A percentile compares a stretch with the other conserved stretches of the same genome.
These are phyloP conservation scores for Phlyctochytrium bullatum DNA, from an alignment of 192 early-diverging fungal genomes.

Conservation along the genomic window DNA sequence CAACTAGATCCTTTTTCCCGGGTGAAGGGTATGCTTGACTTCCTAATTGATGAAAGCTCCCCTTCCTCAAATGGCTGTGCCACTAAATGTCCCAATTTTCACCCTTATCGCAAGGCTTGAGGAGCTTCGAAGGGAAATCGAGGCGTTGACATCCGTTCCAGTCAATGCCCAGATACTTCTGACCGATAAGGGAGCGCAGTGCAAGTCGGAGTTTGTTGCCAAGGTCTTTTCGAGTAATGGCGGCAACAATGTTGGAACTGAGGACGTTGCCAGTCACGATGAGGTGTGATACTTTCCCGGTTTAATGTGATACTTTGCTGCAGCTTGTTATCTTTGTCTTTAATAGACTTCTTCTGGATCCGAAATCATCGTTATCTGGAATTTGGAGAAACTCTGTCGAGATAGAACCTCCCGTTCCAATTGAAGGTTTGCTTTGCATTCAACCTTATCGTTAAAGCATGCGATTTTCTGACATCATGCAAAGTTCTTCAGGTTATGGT, in stretches of 20 bases:
- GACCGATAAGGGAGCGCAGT: slow-evolving; percentile 16
- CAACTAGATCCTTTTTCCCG: neutral
- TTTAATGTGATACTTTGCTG: slow-evolving; percentile 3
- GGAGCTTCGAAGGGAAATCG: slow-evolving; percentile 15
- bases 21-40: neutral
- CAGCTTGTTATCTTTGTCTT: slow-evolving; percentile 22
- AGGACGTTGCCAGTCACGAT: neutral
- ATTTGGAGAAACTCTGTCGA: slow-evolving; percentile 11
- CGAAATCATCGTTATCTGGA: neutral
- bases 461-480: too few relatives aligned
- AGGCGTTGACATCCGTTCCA: slow-evolving; percentile 17
- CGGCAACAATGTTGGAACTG: neutral
- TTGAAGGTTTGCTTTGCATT: too few relatives aligned
- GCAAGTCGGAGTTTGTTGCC: slow-evolving; percentile 8
- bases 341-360: slow-evolving; percentile 19
- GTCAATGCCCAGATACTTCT: slow-evolving; percentile 24
- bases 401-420: slow-evolving; percentile 28
- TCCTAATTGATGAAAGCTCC: too few relatives aligned
- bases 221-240: neutral
- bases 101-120: slow-evolving; percentile 10
- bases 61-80: neutral
- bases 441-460: too few relatives aligned
- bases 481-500: slow-evolving; percentile 3
- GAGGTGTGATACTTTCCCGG: too few relatives aligned
- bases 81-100: neutral